Base-by-base conservation (phyloP, 1,284 basidiomycete species). In the Athelia sp. region DNA sequence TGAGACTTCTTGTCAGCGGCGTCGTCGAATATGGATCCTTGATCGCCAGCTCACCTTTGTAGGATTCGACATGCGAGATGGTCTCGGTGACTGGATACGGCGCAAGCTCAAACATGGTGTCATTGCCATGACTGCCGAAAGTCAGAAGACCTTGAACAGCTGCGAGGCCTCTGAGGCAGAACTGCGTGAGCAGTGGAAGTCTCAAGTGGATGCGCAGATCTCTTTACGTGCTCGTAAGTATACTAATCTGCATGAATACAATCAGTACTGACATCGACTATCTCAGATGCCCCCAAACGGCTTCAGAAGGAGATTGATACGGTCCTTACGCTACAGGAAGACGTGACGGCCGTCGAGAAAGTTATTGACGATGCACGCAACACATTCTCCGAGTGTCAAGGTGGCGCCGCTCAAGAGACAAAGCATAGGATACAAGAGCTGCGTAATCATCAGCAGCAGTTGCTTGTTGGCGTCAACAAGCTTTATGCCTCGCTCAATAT, bases 1-100 rank as follows among this genome's bases (percentile, higher is more conserved):
- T 29, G 13, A 29, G 4, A 4, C 13, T 13, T 6, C n/a, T 13
- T 13, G 6, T 29, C 47, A 69, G 66, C 34, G 50, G 3, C 49
- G 54, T 10, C 26, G 54, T 2, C 32, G 56, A 6, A 50, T 66
- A 1, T 68, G 62, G 60, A 43, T 67, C 1, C 54, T 67, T 23
- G 26, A 29, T 29, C 26, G 26, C 26, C 26, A 29, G 26, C 26
- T 29, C 26, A 29, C 26, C 6, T 29, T 29, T 13, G 13, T 29
- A 69, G 26, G 57, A 52, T 0, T 14, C 13, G 49, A 58, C 13
- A 52, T 59, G 38, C 24, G 42, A 1, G 26, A 44, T 2, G 51
- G 52, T 9, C 57, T 65, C 1, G 61, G 62, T 0, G 47, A 51
- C 2, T 65, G 63, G 61, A 52, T 65, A 10, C 17, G 17, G 24